phyloP scores from a whole-genome alignment of 176 grass and related monocot genomes.

The Alopecurus myosuroides region DNA sequence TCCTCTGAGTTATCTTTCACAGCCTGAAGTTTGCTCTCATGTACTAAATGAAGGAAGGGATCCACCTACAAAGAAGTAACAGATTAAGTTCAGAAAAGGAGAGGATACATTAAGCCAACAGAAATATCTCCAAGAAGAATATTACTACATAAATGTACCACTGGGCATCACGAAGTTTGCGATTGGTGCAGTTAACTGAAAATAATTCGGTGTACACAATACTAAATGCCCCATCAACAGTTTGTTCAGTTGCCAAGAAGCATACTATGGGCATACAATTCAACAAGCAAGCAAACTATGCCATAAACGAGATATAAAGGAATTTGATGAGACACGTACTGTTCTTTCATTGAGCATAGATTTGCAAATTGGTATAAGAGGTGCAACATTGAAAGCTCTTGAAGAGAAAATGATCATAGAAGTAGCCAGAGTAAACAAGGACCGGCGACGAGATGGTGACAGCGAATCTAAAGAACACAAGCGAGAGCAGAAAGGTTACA shows the following conservation, averaged over 20 bases:
- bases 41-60: conserved; percentile 75
- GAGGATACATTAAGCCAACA: background rate
- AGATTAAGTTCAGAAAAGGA: background rate
- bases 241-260: background rate
- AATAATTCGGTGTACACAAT: background rate
- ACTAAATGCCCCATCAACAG: background rate
- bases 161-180: background rate
- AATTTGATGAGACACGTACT: conserved; percentile 43
- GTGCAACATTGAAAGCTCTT: conserved; percentile 65
- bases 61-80: conserved; percentile 35
- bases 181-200: background rate
- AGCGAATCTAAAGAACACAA: conserved; percentile 46
- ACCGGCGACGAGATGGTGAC: conserved; percentile 57
- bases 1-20: conserved; percentile 38
- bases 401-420: conserved; percentile 91
- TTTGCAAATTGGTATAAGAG: conserved; percentile 78
- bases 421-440: conserved; percentile 69
- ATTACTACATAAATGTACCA: background rate
- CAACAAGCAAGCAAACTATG: background rate
- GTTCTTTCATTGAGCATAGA: conserved; percentile 57
- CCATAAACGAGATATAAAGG: background rate
- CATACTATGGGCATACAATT: background rate
- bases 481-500: background rate
- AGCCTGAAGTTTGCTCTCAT: conserved; percentile 66
- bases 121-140: background rate